These are phyloP conservation scores for Starmerella powellii DNA, from an alignment of 805 yeast genomes.

Conservation along the genomic window DNA sequence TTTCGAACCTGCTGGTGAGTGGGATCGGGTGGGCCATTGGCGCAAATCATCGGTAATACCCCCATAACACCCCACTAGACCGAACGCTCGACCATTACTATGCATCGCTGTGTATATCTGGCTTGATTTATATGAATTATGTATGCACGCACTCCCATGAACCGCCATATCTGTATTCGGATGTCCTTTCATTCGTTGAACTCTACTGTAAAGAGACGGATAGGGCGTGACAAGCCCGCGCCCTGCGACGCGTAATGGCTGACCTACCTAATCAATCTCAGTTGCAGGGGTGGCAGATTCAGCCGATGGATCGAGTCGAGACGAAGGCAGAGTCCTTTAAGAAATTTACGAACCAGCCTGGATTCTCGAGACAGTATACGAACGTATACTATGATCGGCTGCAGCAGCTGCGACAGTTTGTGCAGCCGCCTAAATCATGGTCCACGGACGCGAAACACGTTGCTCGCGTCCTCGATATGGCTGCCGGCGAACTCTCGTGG, in stretches of 20 bases:
- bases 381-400: conserved; percentile 44
- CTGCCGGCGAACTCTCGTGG: conserved; percentile 56
- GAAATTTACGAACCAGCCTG: conserved; percentile 8
- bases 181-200: no score
- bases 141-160: no score
- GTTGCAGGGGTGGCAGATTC: no score
- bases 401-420: conserved; percentile 37
- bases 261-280: no score
- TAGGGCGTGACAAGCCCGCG: no score
- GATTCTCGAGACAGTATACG: conserved; percentile 40
- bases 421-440: conserved; percentile 35
- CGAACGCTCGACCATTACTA: no score
- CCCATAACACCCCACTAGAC: no score
- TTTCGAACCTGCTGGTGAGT: conserved; percentile 40
- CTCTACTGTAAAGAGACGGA: no score
- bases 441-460: conserved; percentile 47
- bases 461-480: conserved; percentile 48
- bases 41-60: conserved; percentile 27
- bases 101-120: no score
- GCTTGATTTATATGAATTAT: no score
- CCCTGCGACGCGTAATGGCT: no score
- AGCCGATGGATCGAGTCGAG: conserved; percentile 11
- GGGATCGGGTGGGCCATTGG: conserved; percentile 59
- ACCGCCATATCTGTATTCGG: no score
- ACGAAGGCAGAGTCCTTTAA: conserved; percentile 17